Evolutionary conservation across 139 green algal genomes (phyloP).

Genomic region (Edaphochlamys debaryana): DNA sequence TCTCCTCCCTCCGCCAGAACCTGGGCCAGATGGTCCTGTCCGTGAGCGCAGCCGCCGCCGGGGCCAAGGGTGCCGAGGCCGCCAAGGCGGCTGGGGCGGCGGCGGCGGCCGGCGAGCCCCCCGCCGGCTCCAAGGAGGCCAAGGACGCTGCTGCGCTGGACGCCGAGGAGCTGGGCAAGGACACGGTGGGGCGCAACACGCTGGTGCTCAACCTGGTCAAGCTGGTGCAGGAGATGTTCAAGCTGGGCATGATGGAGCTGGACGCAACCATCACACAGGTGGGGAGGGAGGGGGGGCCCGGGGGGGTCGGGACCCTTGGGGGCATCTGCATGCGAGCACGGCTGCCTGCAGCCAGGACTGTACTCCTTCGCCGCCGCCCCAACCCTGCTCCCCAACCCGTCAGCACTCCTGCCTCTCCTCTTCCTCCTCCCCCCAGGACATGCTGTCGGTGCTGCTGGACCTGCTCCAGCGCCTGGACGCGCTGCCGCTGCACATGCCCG

Average conservation of each 20-base stretch:
- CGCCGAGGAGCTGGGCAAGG: neutral
- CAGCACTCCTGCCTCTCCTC: no score
- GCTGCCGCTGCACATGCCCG: slow-evolving; percentile 1
- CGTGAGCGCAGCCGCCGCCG: no score
- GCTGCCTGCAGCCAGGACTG: no score
- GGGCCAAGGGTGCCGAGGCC: no score
- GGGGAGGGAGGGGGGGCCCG: neutral
- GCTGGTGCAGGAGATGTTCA: slow-evolving; percentile 33
- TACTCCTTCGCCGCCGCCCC: no score
- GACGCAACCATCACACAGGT: neutral
- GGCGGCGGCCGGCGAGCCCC: no score
- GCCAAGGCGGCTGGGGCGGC: no score
- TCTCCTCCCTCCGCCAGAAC: no score
- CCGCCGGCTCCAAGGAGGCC: no score
- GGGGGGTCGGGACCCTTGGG: neutral
- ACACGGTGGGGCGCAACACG: slow-evolving; percentile 36
- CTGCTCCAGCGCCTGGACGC: slow-evolving; percentile 36
- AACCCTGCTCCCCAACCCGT: no score
- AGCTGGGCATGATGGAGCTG: slow-evolving; percentile 42
- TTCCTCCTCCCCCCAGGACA: neutral
- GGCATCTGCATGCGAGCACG: no score
- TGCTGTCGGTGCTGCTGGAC: slow-evolving; percentile 29
- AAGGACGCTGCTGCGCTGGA: neutral
- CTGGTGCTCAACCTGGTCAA: slow-evolving; percentile 27
- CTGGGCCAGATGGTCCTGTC: no score